Evolutionary conservation across 257 asterid species (phyloP).

Genomic region (Solanum appendiculatum): DNA sequence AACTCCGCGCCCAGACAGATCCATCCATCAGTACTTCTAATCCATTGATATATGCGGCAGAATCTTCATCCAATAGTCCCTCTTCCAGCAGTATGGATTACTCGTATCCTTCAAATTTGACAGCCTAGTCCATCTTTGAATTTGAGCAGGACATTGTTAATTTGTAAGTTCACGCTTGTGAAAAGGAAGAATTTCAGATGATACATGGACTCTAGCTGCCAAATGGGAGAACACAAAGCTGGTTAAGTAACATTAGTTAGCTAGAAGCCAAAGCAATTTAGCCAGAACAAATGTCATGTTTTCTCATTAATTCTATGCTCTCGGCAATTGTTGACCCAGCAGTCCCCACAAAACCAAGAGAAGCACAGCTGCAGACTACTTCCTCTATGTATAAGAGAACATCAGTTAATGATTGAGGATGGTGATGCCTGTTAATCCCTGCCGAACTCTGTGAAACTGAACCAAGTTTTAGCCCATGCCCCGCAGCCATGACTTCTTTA

Average conservation of each 20-base stretch:
- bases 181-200: neutral
- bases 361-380: constrained; percentile 80
- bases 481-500: constrained; percentile 29
- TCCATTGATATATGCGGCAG: neutral
- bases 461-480: constrained; percentile 18
- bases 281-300: constrained; percentile 30
- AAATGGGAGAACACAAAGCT: neutral
- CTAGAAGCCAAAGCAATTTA: neutral
- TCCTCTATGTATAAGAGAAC: constrained; percentile 58
- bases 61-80: neutral
- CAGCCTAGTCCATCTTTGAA: neutral
- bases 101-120: neutral
- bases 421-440: constrained; percentile 20
- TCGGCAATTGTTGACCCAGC: constrained; percentile 88
- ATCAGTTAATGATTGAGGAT: constrained; percentile 39
- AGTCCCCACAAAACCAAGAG: constrained; percentile 83
- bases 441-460: constrained; percentile 13
- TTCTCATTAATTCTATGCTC: constrained; percentile 64
- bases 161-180: neutral
- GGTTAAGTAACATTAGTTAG: neutral
- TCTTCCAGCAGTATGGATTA: neutral
- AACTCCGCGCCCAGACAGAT: neutral
- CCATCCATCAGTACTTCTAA: neutral
- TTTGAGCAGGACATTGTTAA: neutral
- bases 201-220: neutral